Evolutionary conservation across 2,329 filamentous ascomycete species (phyloP), one percentile per base, ranked within the genome.

Genomic region (Colletotrichum truncatum): DNA sequence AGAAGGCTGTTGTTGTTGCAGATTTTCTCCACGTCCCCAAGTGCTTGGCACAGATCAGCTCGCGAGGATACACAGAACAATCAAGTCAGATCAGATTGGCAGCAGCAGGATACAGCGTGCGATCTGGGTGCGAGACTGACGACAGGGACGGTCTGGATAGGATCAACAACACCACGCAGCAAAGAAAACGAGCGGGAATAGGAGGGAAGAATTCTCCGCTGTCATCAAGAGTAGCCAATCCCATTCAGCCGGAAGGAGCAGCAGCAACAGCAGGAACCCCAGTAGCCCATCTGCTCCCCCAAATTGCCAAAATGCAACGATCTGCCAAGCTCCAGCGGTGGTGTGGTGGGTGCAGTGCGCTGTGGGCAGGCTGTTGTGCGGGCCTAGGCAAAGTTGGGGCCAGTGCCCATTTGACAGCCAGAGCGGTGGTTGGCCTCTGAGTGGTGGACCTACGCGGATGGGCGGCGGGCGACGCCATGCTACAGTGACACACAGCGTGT

Each of bases 241-340:
- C 41, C 23, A 38, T 28, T 25, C 41, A 30, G 11, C 51, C 21
- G 51, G 51, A n/a, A 39, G 45, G 23, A 30, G 21, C 48, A 61
- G 16, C 18, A 21, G 25, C 38, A 34, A 34, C 45, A 49, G 28
- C 41, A 11, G 39, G n/a, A n/a, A n/a, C n/a, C n/a, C n/a, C n/a
- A n/a, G n/a, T n/a, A n/a, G n/a, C n/a, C n/a, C 52, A 55, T 25
- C 45, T 45, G 18, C 36, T 49, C 32, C 21, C 49, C 51, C 41
- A 59, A 59, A 51, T 54, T 59, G 54, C 43, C 39, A 61, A 45
- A 59, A 61, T 23, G 48, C 32, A 48, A 54, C 26, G 46, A 45
- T 41, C 39, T 53, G 55, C 61, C 59, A 57, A 57, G 43, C 32
- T 58, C 34, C n/a, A 34, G 4, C 41, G 25, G 25, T 34, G 38